Conservation (phyloP, 2,329 filamentous ascomycete genomes). For the Penicillium sp. region DNA sequence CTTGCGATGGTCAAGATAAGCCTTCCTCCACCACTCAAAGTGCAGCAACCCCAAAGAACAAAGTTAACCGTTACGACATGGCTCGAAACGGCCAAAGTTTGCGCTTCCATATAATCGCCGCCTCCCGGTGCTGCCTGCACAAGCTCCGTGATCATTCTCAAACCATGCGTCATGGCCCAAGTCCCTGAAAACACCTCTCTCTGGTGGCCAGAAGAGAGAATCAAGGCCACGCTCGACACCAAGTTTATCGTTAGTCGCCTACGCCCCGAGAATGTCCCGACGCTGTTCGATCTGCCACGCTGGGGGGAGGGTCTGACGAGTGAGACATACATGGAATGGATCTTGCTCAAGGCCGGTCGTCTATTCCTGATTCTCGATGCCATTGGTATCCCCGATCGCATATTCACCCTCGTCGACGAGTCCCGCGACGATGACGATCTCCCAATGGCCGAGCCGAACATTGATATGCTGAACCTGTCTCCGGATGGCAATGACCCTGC, state of each 20-base stretch:
- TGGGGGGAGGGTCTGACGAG: conserved; percentile 46
- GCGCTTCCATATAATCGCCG: neutral
- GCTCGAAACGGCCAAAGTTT: neutral
- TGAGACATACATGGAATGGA: conserved; percentile 59
- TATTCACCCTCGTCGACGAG: conserved; percentile 58
- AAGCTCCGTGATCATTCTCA: neutral
- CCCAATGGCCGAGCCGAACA: conserved; percentile 52
- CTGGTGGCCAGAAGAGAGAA: conserved; percentile 47
- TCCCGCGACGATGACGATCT: conserved; percentile 60
- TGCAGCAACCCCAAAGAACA: conserved; percentile 1
- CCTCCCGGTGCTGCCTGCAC: neutral
- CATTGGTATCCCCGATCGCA: conserved; percentile 59
- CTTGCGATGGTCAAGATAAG: conserved; percentile 29
- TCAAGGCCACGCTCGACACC: conserved; percentile 40
- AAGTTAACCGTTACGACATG: conserved; percentile 6
- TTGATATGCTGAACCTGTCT: conserved; percentile 52
- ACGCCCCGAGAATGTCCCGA: conserved; percentile 34
- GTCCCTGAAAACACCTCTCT: conserved; percentile 27
- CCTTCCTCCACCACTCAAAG: conserved; percentile 13
- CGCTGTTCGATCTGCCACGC: conserved; percentile 36
- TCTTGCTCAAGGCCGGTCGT: conserved; percentile 54
- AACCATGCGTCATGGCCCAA: conserved; percentile 15
- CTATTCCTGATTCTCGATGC: conserved; percentile 57
- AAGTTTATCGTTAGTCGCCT: conserved; percentile 39
- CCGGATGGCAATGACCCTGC: conserved; percentile 43